These are phyloP conservation scores for Myxozyma nipponensis DNA, from an alignment of 805 yeast genomes.

Conservation along the genomic window DNA sequence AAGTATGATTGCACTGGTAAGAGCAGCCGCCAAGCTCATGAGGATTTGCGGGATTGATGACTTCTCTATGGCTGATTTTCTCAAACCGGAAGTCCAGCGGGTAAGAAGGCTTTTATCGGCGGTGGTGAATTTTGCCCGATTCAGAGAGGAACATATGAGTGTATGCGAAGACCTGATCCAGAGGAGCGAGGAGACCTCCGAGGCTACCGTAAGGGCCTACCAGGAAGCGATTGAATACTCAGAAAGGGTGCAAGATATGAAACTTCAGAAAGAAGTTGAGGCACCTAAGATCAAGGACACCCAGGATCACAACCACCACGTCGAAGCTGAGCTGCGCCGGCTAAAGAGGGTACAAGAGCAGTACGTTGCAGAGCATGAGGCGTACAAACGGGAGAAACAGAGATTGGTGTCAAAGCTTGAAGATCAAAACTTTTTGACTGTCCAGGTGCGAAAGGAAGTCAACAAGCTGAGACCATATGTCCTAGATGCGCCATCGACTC, in stretches of 20 bases:
- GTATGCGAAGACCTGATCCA: conserved; percentile 64
- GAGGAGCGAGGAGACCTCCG: conserved; percentile 35
- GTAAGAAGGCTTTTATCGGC: conserved; percentile 69
- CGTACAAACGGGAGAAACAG: conserved; percentile 61
- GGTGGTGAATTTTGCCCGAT: conserved; percentile 78
- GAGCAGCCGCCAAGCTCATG: conserved; percentile 26
- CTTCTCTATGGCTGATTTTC: conserved; percentile 67
- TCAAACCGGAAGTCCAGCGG: conserved; percentile 70
- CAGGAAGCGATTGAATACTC: conserved; percentile 8
- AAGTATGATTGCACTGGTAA: conserved; percentile 20
- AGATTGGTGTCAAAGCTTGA: conserved; percentile 56
- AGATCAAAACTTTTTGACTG: conserved; percentile 53
- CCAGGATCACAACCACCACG: conserved; percentile 48
- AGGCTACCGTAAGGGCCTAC: conserved; percentile 17
- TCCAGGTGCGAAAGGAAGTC: conserved; percentile 54
- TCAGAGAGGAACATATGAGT: conserved; percentile 68
- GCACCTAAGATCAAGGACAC: conserved; percentile 37
- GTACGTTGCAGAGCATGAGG: conserved; percentile 56
- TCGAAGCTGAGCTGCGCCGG: conserved; percentile 59
- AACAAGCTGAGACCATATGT: conserved; percentile 59
- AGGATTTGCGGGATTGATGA: conserved; percentile 66
- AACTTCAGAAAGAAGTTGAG: conserved; percentile 30
- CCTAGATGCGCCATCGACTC: conserved; percentile 55
- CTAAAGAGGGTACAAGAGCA: conserved; percentile 61
- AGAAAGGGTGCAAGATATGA: conserved; percentile 22